A percentile compares a stretch with the other conserved stretches of the same genome.
These are phyloP conservation scores for Trichoderma atroviride DNA, from an alignment of 2,329 filamentous ascomycete species.

Conservation along the genomic window DNA sequence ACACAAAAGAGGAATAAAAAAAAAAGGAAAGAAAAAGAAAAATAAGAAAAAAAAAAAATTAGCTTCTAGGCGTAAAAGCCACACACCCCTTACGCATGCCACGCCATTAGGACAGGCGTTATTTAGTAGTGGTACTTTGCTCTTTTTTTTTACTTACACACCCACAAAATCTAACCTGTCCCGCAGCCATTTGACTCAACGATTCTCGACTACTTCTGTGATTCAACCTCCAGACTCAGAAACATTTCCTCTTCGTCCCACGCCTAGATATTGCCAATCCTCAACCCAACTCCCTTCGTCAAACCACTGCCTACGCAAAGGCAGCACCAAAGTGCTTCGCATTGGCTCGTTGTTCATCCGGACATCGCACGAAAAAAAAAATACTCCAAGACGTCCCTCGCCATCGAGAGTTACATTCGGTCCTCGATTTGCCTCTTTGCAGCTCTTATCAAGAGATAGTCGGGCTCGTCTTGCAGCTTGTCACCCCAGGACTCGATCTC, in stretches of 20 bases:
- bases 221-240: constrained; percentile 23
- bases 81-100: neutral
- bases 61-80: neutral
- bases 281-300: neutral
- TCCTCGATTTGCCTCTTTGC: constrained; percentile 23
- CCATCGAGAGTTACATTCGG: constrained; percentile 23
- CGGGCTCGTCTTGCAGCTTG: neutral
- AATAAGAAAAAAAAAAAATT: constrained; percentile 16
- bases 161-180: constrained; percentile 9
- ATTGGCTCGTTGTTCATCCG: constrained; percentile 7
- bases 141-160: neutral
- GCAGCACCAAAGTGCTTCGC: neutral
- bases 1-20: constrained; percentile 1
- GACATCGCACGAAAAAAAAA: constrained; percentile 14
- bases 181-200: constrained; percentile 23
- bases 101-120: neutral
- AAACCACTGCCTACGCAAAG: neutral
- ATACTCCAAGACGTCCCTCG: neutral
- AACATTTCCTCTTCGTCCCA: neutral
- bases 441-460: constrained; percentile 16
- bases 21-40: constrained; percentile 2
- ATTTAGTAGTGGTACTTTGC: neutral
- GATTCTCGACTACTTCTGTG: constrained; percentile 20
- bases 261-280: constrained; percentile 10
- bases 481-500: constrained; percentile 1